Percentiles rank a stretch among this genome's conserved stretches.
Evolutionary conservation across 1,139 yeast genomes (phyloP).

Genomic region (Sugiyamaella grinbergsii): DNA sequence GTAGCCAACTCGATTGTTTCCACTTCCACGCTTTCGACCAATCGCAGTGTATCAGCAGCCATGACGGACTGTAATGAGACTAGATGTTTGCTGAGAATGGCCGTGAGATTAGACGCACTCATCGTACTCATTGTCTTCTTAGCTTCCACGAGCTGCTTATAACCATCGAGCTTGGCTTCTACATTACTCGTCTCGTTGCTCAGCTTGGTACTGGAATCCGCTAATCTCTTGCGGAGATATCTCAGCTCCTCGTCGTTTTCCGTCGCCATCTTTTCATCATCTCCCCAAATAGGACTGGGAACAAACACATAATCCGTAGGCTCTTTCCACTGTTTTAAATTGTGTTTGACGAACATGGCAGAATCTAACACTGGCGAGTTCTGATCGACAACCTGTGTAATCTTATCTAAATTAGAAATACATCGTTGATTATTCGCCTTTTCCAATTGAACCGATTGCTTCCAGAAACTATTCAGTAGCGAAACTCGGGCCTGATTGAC

Average conservation of each 20-base stretch:
- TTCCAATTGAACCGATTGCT: slow-evolving; percentile 66
- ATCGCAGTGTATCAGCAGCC: slow-evolving; percentile 70
- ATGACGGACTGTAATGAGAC: slow-evolving; percentile 63
- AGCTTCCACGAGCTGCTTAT: slow-evolving; percentile 34
- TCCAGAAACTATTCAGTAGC: slow-evolving; percentile 69
- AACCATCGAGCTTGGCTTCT: slow-evolving; percentile 37
- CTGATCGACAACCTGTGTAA: slow-evolving; percentile 62
- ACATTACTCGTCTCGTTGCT: slow-evolving; percentile 38
- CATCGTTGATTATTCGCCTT: slow-evolving; percentile 56
- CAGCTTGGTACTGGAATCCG: slow-evolving; percentile 39
- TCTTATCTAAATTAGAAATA: slow-evolving; percentile 54
- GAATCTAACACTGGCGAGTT: slow-evolving; percentile 78
- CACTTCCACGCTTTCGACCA: slow-evolving; percentile 79
- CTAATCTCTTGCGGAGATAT: slow-evolving; percentile 62
- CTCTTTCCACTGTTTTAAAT: slow-evolving; percentile 73
- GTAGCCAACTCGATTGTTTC: slow-evolving; percentile 89
- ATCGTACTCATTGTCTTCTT: slow-evolving; percentile 29
- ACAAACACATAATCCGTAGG: slow-evolving; percentile 82
- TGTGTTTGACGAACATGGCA: slow-evolving; percentile 92
- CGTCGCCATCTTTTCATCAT: slow-evolving; percentile 76
- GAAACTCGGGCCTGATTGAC: slow-evolving; percentile 78
- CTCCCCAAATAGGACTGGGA: slow-evolving; percentile 96
- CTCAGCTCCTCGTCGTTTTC: slow-evolving; percentile 63
- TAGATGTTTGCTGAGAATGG: slow-evolving; percentile 56
- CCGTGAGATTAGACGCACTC: slow-evolving; percentile 27